phyloP scores from a whole-genome alignment of 495 filamentous ascomycete species.

The Tricharina praecox region DNA sequence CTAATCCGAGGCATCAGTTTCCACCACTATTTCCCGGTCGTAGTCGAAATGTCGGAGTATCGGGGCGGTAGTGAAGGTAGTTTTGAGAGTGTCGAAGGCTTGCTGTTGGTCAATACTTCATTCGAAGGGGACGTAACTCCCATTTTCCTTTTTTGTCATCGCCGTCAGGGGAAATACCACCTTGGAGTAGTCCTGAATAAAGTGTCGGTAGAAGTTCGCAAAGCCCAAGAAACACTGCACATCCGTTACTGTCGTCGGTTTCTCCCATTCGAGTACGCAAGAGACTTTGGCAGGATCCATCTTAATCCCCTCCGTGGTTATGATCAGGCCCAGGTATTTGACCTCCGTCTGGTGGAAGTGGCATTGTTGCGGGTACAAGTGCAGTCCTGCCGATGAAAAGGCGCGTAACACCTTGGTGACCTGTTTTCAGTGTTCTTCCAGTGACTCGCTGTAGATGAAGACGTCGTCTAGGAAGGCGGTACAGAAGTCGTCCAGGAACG shows the following conservation, averaged over 20 bases:
- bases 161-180: not conserved
- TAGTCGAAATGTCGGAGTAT: slow-evolving; percentile 14
- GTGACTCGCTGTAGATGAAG: too few species aligned
- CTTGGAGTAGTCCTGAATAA: slow-evolving; percentile 23
- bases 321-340: too few species aligned
- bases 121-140: not conserved
- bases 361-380: slow-evolving; percentile 21
- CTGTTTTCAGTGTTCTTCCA: too few species aligned
- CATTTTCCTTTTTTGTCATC: not conserved
- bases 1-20: slow-evolving; percentile 20
- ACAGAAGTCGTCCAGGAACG: too few species aligned
- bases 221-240: too few species aligned
- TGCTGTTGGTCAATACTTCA: not conserved
- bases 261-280: too few species aligned
- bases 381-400: slow-evolving; percentile 16
- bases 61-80: not conserved
- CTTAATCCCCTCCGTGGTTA: too few species aligned
- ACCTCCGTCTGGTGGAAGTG: too few species aligned
- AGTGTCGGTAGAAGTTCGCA: slow-evolving; percentile 28
- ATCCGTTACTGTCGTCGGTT: too few species aligned
- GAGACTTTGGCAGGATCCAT: too few species aligned
- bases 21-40: slow-evolving; percentile 2
- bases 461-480: too few species aligned
- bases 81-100: slow-evolving; percentile 12
- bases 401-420: too few species aligned